These are phyloP conservation scores for Mycena olivaceomarginata DNA, from an alignment of 768 basidiomycete species.

Conservation along the genomic window DNA sequence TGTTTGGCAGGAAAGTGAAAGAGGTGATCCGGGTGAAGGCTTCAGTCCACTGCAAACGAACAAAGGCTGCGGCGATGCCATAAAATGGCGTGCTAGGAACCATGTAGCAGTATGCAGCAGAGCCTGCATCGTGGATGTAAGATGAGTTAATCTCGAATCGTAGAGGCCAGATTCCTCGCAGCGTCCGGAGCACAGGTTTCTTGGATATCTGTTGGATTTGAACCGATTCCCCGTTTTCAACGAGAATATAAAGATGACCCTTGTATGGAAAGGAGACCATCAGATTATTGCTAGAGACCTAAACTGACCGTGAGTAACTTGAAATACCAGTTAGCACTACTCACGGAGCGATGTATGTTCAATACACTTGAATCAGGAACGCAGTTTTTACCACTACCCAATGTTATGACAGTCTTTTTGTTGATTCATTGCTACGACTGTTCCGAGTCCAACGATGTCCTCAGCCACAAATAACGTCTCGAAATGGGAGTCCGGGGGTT, in stretches of 20 bases:
- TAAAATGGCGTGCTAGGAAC: constrained; percentile 1
- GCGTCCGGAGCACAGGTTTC: constrained; percentile 25
- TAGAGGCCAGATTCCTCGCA: constrained; percentile 12
- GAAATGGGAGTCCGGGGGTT: not conserved
- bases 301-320: not conserved
- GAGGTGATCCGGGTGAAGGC: not conserved
- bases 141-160: not conserved
- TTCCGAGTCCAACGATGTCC: constrained; percentile 19
- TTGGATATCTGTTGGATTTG: constrained; percentile 41
- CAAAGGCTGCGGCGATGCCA: not conserved
- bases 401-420: not conserved
- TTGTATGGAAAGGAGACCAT: not conserved
- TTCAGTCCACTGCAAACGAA: not conserved
- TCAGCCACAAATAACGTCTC: constrained; percentile 32
- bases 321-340: not conserved
- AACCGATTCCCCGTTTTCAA: constrained; percentile 31
- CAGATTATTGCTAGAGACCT: constrained; percentile 13
- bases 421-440: not conserved
- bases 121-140: not conserved
- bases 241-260: constrained; percentile 34
- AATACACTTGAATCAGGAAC: not conserved
- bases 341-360: constrained; percentile 18
- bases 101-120: not conserved
- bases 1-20: constrained; percentile 32
- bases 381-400: not conserved